These are phyloP conservation scores for Candida arabinofermentans DNA, from an alignment of 805 yeast genomes.

Conservation along the genomic window DNA sequence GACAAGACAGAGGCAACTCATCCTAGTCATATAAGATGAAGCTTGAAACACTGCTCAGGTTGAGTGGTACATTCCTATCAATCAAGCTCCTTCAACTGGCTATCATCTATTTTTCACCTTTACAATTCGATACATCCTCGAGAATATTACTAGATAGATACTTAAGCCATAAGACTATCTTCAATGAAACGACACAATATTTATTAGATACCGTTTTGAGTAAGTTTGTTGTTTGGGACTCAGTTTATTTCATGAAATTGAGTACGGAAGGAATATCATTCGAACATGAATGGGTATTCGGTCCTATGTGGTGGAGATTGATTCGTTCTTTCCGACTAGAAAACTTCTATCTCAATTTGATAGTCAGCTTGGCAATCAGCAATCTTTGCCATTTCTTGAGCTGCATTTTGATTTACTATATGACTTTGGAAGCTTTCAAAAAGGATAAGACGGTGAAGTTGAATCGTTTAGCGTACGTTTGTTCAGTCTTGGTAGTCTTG, in stretches of 20 bases:
- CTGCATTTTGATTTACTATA: constrained; percentile 42
- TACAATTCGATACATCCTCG: constrained; percentile 48
- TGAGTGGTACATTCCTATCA: constrained; percentile 21
- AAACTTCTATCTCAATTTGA: constrained; percentile 41
- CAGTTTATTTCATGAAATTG: constrained; percentile 66
- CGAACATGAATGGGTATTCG: constrained; percentile 91
- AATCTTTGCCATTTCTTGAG: constrained; percentile 51
- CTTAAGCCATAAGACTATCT: constrained; percentile 8
- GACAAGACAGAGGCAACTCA: no score
- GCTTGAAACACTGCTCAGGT: neutral
- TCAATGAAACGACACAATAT: constrained; percentile 2
- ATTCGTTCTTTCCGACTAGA: constrained; percentile 18
- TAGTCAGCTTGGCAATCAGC: constrained; percentile 45
- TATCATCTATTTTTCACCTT: constrained; percentile 38
- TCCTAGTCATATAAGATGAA: neutral
- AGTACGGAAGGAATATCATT: constrained; percentile 49
- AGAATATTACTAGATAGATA: constrained; percentile 30
- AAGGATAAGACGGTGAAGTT: neutral
- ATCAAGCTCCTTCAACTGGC: constrained; percentile 37
- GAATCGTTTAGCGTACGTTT: constrained; percentile 10
- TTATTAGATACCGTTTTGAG: constrained; percentile 32
- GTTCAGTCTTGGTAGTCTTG: constrained; percentile 43
- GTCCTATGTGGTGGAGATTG: constrained; percentile 69
- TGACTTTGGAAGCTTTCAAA: constrained; percentile 35
- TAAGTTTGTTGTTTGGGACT: constrained; percentile 77